Conservation (phyloP, 2,329 filamentous ascomycete species). For the Aspergillus terreus region DNA sequence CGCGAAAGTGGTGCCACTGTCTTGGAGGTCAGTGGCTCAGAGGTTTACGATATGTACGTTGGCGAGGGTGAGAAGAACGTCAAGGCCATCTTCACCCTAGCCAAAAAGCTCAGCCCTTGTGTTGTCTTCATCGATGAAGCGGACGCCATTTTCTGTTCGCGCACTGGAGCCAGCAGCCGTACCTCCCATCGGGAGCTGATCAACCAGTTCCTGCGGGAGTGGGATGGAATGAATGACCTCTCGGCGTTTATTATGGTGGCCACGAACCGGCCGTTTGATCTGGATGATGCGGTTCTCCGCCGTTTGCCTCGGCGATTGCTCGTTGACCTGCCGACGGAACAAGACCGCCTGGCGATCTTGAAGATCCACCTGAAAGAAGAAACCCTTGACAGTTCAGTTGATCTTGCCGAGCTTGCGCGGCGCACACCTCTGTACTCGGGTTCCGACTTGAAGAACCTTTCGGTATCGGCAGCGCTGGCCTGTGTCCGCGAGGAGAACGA, state of each 20-base stretch:
- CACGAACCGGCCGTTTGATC: slow-evolving; percentile 90
- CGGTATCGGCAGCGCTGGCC: slow-evolving; percentile 47
- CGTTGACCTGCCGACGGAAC: slow-evolving; percentile 46
- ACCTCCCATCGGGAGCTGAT: slow-evolving; percentile 81
- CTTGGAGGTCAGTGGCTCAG: slow-evolving; percentile 82
- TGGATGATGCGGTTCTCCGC: slow-evolving; percentile 62
- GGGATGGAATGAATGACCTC: slow-evolving; percentile 83
- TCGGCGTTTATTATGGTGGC: slow-evolving; percentile 97
- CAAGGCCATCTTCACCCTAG: slow-evolving; percentile 82
- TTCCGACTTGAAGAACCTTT: slow-evolving; percentile 51
- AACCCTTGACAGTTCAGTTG: slow-evolving; percentile 38
- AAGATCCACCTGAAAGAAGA: slow-evolving; percentile 50
- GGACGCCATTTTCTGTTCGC: slow-evolving; percentile 81
- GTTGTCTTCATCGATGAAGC: slow-evolving; percentile 97
- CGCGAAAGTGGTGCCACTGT: slow-evolving; percentile 64
- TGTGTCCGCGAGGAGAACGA: slow-evolving; percentile 48
- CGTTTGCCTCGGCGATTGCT: slow-evolving; percentile 48
- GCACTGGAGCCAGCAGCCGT: slow-evolving; percentile 60
- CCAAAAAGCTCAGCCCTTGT: slow-evolving; percentile 85
- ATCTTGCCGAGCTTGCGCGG: slow-evolving; percentile 41
- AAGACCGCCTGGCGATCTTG: slow-evolving; percentile 46
- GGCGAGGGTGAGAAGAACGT: slow-evolving; percentile 97
- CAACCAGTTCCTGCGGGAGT: slow-evolving; percentile 94
- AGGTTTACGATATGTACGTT: slow-evolving; percentile 94
- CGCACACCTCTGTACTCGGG: slow-evolving; percentile 50